Percentiles rank a stretch among this genome's conserved stretches.
Conservation (phyloP, 306 rosid genomes). For the Erythrophleum fordii region DNA sequence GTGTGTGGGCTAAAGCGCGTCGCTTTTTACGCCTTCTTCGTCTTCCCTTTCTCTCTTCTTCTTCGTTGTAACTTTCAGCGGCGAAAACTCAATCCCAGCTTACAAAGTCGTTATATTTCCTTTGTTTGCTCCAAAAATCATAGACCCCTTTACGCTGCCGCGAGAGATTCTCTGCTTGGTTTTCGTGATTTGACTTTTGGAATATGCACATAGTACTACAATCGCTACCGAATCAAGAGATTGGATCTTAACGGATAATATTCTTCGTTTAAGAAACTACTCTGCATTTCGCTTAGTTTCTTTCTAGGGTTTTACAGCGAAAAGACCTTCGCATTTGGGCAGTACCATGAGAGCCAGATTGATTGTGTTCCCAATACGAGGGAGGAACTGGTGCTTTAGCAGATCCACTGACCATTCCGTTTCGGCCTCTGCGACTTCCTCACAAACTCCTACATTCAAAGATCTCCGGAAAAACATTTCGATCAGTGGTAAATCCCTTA, state of each 20-base stretch:
- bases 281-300: not conserved
- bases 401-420: conserved; percentile 58
- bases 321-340: not conserved
- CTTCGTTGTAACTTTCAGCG: conserved; percentile 6
- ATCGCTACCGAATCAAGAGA: not conserved
- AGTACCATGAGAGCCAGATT: conserved; percentile 81
- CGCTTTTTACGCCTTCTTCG: not conserved
- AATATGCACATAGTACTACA: not conserved
- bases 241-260: not conserved
- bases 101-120: not conserved
- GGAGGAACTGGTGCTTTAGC: conserved; percentile 85
- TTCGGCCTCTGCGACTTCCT: conserved; percentile 39
- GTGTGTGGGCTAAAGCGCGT: conserved; percentile 2
- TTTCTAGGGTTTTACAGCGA: not conserved
- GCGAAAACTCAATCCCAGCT: not conserved
- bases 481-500: conserved; percentile 41
- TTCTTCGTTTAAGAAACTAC: not conserved
- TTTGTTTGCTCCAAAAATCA: not conserved
- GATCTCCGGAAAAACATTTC: conserved; percentile 59
- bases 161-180: not conserved
- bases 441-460: conserved; percentile 64
- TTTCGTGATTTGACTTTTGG: not conserved
- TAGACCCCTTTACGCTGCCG: not conserved
- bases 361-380: conserved; percentile 84
- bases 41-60: not conserved